Conservation (phyloP, 768 basidiomycete species). For the Exidia glandulosa region DNA sequence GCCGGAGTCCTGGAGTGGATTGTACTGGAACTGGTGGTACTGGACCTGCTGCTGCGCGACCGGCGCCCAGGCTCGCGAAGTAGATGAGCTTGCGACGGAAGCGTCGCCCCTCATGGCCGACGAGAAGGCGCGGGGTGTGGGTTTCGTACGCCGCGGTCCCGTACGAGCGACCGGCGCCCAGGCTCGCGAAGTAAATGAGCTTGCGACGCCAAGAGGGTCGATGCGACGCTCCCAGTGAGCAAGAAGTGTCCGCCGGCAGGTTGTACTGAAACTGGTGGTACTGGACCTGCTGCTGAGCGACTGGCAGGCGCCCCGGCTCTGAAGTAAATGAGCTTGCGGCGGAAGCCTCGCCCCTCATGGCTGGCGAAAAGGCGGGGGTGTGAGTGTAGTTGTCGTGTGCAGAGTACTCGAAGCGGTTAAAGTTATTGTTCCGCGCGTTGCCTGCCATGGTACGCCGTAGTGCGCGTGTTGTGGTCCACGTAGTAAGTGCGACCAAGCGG, state of each 20-base stretch:
- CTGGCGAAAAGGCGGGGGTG: no score
- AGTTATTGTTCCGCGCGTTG: conserved; percentile 99
- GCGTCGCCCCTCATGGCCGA: no score
- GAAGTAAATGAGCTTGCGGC: conserved; percentile 92
- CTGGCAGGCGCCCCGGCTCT: no score
- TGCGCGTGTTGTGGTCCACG: conserved; percentile 99
- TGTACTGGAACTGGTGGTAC: no score
- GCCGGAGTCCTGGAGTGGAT: no score
- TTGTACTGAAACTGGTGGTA: conserved; percentile 99
- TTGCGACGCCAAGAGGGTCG: conserved; percentile 98
- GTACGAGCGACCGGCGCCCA: no score
- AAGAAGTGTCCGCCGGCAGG: conserved; percentile 87
- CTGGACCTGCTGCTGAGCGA: conserved; percentile 99
- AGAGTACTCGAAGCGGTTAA: no score
- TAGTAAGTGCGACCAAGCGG: conserved; percentile 99
- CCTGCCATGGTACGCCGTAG: conserved; percentile 99
- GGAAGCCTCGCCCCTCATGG: conserved; percentile 98
- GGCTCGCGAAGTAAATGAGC: no score
- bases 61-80: conserved; percentile 96
- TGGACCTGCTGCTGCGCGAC: conserved; percentile 97
- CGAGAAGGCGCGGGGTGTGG: no score
- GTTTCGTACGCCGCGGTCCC: no score
- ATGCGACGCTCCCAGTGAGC: conserved; percentile 99
- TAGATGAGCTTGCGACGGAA: conserved; percentile 99
- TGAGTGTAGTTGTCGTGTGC: no score